These are phyloP conservation scores for Poronia punctata DNA, from an alignment of 495 filamentous ascomycete species.

Conservation along the genomic window DNA sequence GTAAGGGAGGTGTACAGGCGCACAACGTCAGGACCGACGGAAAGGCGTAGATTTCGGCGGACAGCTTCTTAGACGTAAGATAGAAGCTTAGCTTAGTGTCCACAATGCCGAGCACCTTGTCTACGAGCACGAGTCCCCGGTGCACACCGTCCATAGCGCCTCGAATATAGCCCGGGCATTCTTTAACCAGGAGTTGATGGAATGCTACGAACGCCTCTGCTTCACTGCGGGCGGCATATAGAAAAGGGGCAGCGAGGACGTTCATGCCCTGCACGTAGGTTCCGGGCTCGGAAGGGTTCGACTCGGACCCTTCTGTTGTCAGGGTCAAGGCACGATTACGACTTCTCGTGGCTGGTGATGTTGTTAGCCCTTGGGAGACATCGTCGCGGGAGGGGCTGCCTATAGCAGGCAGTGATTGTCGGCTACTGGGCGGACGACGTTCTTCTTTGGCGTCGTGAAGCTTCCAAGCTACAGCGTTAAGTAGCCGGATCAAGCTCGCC, in stretches of 20 bases:
- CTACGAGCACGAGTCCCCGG: constrained; percentile 80
- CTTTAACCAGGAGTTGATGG: constrained; percentile 76
- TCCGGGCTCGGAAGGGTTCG: constrained; percentile 52
- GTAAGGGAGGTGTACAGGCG: constrained; percentile 93
- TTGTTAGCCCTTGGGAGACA: constrained; percentile 29
- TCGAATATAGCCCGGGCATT: constrained; percentile 89
- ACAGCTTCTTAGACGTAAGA: constrained; percentile 75
- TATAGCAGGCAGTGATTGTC: constrained; percentile 29
- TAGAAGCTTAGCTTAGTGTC: constrained; percentile 81
- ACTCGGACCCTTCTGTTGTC: constrained; percentile 53
- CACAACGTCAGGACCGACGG: constrained; percentile 90
- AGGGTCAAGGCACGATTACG: constrained; percentile 45
- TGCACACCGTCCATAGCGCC: constrained; percentile 98
- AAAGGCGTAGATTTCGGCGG: constrained; percentile 95
- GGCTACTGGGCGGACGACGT: constrained; percentile 26
- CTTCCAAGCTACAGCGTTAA: constrained; percentile 96
- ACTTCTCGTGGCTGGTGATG: constrained; percentile 43
- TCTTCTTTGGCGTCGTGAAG: constrained; percentile 68
- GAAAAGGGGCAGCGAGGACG: constrained; percentile 94
- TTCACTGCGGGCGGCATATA: constrained; percentile 92
- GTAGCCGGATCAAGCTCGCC: constrained; percentile 84
- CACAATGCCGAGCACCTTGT: constrained; percentile 81
- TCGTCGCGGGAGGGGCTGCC: constrained; percentile 24
- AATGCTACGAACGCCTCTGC: constrained; percentile 92
- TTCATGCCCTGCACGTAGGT: constrained; percentile 99